Percentiles rank a stretch among this genome's conserved stretches.
phyloP scores from a whole-genome alignment of 768 basidiomycete genomes.

The Rhodotorula graminis region DNA sequence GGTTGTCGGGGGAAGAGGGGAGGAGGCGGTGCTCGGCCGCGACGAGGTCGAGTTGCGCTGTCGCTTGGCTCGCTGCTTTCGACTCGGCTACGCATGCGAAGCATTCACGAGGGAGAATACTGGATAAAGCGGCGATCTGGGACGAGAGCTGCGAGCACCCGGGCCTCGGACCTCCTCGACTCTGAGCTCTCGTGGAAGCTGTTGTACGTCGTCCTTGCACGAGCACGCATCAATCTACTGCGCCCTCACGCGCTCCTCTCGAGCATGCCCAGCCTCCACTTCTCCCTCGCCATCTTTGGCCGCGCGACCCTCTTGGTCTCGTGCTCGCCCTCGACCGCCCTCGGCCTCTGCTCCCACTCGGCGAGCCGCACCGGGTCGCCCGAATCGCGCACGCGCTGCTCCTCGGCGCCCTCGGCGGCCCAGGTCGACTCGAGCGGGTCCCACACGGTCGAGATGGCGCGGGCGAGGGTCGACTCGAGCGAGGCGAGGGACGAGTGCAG shows the following conservation, averaged over 20 bases:
- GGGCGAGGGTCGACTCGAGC: constrained; percentile 51
- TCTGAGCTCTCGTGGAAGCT: too few species aligned
- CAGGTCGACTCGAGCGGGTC: constrained; percentile 22
- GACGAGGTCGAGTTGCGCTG: too few species aligned
- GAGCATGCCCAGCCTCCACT: constrained; percentile 17
- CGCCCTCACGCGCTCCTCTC: background rate
- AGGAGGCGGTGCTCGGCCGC: background rate
- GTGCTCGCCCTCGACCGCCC: constrained; percentile 28
- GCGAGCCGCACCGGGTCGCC: constrained; percentile 15
- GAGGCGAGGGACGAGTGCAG: constrained; percentile 60
- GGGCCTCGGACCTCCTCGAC: too few species aligned
- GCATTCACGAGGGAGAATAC: too few species aligned
- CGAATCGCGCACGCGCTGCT: constrained; percentile 54
- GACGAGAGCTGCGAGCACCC: too few species aligned
- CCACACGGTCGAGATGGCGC: constrained; percentile 12
- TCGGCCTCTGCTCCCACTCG: constrained; percentile 21
- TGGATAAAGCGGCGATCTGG: too few species aligned
- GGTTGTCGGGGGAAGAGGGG: background rate
- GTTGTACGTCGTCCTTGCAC: background rate
- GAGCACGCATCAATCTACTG: too few species aligned
- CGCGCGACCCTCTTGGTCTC: constrained; percentile 36
- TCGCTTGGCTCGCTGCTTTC: too few species aligned
- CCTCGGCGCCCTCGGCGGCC: constrained; percentile 53
- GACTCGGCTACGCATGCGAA: too few species aligned
- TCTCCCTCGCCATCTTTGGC: constrained; percentile 4